These are phyloP conservation scores for Xylaria grammica DNA, from an alignment of 495 filamentous ascomycete genomes.

Conservation along the genomic window DNA sequence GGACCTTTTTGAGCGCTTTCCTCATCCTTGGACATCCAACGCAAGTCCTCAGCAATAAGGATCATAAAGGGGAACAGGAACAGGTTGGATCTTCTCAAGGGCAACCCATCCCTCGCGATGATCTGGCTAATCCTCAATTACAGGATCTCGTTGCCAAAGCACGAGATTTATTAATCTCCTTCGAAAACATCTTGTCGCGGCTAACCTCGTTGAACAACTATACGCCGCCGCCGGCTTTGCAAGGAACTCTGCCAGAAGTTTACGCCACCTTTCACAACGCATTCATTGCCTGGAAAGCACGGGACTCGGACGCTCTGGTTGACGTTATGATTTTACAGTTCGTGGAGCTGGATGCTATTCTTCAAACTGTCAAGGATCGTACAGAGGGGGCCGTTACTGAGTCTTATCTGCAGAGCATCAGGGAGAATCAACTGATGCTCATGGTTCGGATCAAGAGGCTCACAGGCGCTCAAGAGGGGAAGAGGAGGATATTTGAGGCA, in stretches of 20 bases:
- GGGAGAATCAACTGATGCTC: conserved; percentile 89
- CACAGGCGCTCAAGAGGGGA: conserved; percentile 80
- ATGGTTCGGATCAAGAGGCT: conserved; percentile 89
- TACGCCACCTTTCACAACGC: conserved; percentile 88
- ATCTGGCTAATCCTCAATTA: conserved; percentile 62
- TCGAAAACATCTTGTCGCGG: conserved; percentile 75
- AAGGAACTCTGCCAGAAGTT: conserved; percentile 66
- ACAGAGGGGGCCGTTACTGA: conserved; percentile 81
- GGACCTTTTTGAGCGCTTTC: conserved; percentile 91
- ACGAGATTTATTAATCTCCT: conserved; percentile 78
- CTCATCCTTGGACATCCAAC: conserved; percentile 90
- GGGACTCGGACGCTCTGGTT: conserved; percentile 86
- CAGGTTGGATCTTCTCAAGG: conserved; percentile 59
- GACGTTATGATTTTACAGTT: conserved; percentile 97
- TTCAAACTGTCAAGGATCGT: conserved; percentile 94
- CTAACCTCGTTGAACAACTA: conserved; percentile 57
- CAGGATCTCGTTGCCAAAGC: conserved; percentile 88
- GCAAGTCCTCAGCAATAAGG: conserved; percentile 85
- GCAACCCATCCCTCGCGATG: conserved; percentile 53
- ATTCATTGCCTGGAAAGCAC: conserved; percentile 93
- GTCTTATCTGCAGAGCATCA: conserved; percentile 90
- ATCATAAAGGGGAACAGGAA: conserved; percentile 74
- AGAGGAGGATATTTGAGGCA: conserved; percentile 80
- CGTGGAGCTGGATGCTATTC: conserved; percentile 92
- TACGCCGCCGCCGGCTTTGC: conserved; percentile 62